Evolutionary conservation across 139 green algal species (phyloP).

Genomic region (Ettlia oleoabundans): DNA sequence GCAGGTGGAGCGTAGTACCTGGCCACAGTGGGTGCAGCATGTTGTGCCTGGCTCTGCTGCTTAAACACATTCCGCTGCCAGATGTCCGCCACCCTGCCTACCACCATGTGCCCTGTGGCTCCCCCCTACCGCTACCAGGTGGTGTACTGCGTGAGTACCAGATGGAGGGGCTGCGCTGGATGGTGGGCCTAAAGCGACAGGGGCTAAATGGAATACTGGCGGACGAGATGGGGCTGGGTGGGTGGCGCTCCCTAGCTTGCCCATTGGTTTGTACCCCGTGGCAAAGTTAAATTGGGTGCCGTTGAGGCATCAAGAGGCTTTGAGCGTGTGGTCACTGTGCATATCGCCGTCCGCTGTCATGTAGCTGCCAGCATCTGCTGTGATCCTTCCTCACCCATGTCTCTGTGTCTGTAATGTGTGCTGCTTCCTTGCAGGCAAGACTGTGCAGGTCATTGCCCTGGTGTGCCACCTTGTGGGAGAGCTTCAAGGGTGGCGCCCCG

Average conservation of each 20-base stretch:
- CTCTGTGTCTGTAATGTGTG: neutral
- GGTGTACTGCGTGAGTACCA: constrained; percentile 93
- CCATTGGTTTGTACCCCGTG: neutral
- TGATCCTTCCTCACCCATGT: no score
- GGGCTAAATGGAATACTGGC: constrained; percentile 94
- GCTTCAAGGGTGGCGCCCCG: constrained; percentile 49
- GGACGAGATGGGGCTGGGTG: constrained; percentile 85
- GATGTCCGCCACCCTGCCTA: no score
- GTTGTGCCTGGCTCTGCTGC: neutral
- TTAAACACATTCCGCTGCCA: neutral
- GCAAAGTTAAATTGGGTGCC: constrained; percentile 71
- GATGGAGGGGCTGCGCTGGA: constrained; percentile 90
- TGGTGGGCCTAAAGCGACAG: constrained; percentile 73
- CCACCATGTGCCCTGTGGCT: neutral
- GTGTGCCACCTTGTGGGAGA: constrained; percentile 52
- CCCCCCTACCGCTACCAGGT: neutral
- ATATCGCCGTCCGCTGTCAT: neutral
- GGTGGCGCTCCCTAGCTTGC: neutral
- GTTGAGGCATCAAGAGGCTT: no score
- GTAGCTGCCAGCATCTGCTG: neutral
- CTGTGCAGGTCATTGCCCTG: constrained; percentile 65
- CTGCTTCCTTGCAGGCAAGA: constrained; percentile 45
- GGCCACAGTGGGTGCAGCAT: no score
- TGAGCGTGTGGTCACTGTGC: neutral
- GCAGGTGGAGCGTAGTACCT: no score